Conservation (phyloP, 2,329 filamentous ascomycete genomes). For the Nemania serpens region DNA sequence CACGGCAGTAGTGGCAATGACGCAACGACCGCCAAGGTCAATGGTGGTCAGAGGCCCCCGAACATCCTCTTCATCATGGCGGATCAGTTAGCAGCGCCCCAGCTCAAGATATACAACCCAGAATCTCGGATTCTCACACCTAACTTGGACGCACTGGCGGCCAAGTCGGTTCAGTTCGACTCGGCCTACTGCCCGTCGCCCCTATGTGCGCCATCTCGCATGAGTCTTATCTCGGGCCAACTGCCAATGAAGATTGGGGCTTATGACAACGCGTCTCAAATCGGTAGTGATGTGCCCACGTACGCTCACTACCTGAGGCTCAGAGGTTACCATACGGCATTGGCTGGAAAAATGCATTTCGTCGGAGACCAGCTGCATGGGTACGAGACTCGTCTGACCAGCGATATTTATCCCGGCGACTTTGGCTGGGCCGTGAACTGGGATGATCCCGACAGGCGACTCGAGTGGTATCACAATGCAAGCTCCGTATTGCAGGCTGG, state of each 20-base stretch:
- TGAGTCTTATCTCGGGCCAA: constrained; percentile 92
- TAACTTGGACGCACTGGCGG: constrained; percentile 81
- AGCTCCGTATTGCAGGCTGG: constrained; percentile 91
- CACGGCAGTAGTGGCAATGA: constrained; percentile 40
- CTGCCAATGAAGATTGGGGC: constrained; percentile 89
- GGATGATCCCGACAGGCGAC: constrained; percentile 83
- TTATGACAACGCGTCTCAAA: constrained; percentile 88
- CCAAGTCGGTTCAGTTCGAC: constrained; percentile 85
- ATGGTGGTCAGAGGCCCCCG: constrained; percentile 53
- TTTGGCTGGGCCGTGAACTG: constrained; percentile 96
- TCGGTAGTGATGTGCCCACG: constrained; percentile 83
- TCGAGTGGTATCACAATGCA: constrained; percentile 97
- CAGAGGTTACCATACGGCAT: constrained; percentile 84
- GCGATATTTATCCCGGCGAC: constrained; percentile 92
- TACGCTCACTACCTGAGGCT: constrained; percentile 90
- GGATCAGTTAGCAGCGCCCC: constrained; percentile 88
- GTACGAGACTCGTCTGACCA: constrained; percentile 90
- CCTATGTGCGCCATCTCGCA: constrained; percentile 88
- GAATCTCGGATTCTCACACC: constrained; percentile 90
- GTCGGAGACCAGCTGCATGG: constrained; percentile 93
- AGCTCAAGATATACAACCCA: constrained; percentile 90
- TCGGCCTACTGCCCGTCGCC: constrained; percentile 94
- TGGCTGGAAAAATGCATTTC: constrained; percentile 98
- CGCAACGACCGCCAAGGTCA: constrained; percentile 25
- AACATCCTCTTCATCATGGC: constrained; percentile 96